These are phyloP conservation scores for Hypomontagnella submonticulosa DNA, from an alignment of 495 filamentous ascomycete genomes.

Conservation along the genomic window DNA sequence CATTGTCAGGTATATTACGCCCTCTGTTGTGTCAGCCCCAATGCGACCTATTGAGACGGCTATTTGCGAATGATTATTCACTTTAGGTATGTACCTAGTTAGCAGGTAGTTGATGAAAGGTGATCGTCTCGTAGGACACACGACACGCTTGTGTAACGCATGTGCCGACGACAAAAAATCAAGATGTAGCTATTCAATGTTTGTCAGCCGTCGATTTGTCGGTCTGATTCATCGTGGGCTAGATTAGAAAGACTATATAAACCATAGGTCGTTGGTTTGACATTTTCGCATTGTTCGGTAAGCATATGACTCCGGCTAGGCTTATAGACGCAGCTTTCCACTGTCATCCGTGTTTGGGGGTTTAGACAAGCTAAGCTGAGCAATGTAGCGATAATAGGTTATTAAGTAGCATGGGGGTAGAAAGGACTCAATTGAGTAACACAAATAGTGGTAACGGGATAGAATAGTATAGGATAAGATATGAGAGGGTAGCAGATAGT, in stretches of 20 bases:
- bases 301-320: slow-evolving; percentile 21
- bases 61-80: slow-evolving; percentile 19
- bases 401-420: slow-evolving; percentile 30
- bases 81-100: no score
- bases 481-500: slow-evolving; percentile 13
- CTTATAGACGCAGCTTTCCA: slow-evolving; percentile 39
- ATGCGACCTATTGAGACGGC: background rate
- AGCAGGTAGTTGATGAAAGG: slow-evolving; percentile 6
- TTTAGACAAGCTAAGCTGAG: slow-evolving; percentile 5
- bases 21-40: slow-evolving; percentile 6
- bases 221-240: slow-evolving; percentile 14
- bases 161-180: slow-evolving; percentile 4
- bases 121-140: slow-evolving; percentile 21
- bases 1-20: background rate
- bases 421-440: slow-evolving; percentile 24
- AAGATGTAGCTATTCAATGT: slow-evolving; percentile 20
- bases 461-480: slow-evolving; percentile 30
- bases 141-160: slow-evolving; percentile 29
- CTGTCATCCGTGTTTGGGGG: slow-evolving; percentile 22
- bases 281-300: slow-evolving; percentile 33
- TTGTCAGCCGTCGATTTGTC: slow-evolving; percentile 39
- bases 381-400: slow-evolving; percentile 17
- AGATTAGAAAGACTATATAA: slow-evolving; percentile 4
- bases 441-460: slow-evolving; percentile 24
- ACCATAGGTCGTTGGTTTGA: slow-evolving; percentile 23